A percentile compares a stretch with the other conserved stretches of the same genome.
phyloP scores from a whole-genome alignment of 768 basidiomycete genomes.

The Suillus variegatus region DNA sequence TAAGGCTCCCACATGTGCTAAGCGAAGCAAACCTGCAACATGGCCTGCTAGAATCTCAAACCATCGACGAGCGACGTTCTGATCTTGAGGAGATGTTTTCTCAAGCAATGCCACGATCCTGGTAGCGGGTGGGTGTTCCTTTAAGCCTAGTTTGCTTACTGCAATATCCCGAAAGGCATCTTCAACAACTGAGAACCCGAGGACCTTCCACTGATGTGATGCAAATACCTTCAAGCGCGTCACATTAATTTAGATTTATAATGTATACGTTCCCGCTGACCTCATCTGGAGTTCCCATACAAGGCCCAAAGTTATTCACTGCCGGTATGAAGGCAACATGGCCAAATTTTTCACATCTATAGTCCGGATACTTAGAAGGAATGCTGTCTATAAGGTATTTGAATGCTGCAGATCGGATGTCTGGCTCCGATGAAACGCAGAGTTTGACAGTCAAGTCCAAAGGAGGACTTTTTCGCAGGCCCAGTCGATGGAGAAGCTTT shows the following conservation, averaged over 20 bases:
- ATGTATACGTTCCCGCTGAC: conserved; percentile 39
- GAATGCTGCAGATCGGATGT: conserved; percentile 60
- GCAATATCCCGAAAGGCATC: conserved; percentile 52
- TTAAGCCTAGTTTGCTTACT: conserved; percentile 64
- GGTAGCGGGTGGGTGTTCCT: conserved; percentile 64
- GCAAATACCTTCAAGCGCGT: conserved; percentile 60
- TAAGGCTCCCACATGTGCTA: conserved; percentile 1
- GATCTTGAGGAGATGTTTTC: conserved; percentile 55
- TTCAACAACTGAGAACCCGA: conserved; percentile 79
- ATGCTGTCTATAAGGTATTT: conserved; percentile 84
- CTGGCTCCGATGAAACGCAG: conserved; percentile 56
- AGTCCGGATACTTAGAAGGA: conserved; percentile 56
- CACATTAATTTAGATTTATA: background rate
- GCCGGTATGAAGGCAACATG: conserved; percentile 82
- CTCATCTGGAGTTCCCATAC: conserved; percentile 64
- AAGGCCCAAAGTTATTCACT: conserved; percentile 49
- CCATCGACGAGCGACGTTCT: conserved; percentile 58
- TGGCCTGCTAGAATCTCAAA: conserved; percentile 70
- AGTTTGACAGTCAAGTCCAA: conserved; percentile 66
- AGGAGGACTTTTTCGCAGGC: conserved; percentile 68
- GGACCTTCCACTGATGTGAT: conserved; percentile 59
- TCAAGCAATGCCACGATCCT: conserved; percentile 61
- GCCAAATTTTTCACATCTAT: conserved; percentile 54
- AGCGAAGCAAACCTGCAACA: conserved; percentile 49
- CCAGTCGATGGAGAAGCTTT: conserved; percentile 74